Evolutionary conservation across 169 alveolate genomes (phyloP), one percentile per base, ranked within the genome.

Genomic region (Plasmodium adleri): DNA sequence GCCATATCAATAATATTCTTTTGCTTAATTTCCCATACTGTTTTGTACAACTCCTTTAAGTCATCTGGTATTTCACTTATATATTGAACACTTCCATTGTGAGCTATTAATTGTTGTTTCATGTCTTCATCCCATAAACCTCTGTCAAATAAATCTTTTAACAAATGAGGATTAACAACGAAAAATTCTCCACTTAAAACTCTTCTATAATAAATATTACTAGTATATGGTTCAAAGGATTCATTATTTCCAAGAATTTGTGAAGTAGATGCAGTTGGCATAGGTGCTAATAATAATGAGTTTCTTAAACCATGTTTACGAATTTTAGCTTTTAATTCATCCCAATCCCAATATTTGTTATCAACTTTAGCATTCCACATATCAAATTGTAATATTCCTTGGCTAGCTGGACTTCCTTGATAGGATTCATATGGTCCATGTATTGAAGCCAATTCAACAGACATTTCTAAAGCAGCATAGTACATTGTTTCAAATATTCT

Each of bases 261-360:
- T 1, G 99, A 97, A 13, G 99, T 99, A 68, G 98, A 94, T 0
- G 99, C 99, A 9, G 99, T 99, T 0, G 99, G 99, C 99, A 99
- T 99, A 28, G 99, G 99, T 5, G 99, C 99, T 45, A 98, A 88
- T 50, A 99, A 91, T 9, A 99, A 95, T 8, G 99, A 98, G 94
- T 99, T 99, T 50, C 99, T 94, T 74, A 98, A 93, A 13, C 99
- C 99, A 93, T 96, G 93, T 68, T 94, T 90, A 58, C 91, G 92
- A 26, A 99, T 97, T 47, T 95, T 96, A 12, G 86, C 92, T 94
- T 97, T 97, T 39, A 99, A 93, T 3, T 67, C 89, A 49, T 96
- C 98, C 99, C 99, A 99, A 80, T 99, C 98, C 95, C 98, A 98
- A 56, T 64, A 80, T 62, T 78, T 94, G 72, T 95, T 92, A 78